Evolutionary conservation across 805 yeast species (phyloP).

Genomic region (Maudiozyma barnettii): DNA sequence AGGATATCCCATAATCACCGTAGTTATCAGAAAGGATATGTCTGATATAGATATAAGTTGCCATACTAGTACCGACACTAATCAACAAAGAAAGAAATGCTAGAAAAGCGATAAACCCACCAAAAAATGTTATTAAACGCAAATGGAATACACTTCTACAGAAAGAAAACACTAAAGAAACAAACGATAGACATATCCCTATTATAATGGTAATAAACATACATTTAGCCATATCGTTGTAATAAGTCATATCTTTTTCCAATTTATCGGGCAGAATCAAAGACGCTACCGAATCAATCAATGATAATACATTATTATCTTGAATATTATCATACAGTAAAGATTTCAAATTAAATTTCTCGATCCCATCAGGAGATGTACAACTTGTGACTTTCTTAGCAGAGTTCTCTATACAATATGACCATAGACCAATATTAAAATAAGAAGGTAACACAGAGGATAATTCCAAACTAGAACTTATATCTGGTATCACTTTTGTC

Average conservation of each 20-base stretch:
- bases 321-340: constrained; percentile 21
- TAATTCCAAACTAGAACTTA: constrained; percentile 11
- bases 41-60: constrained; percentile 42
- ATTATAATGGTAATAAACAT: constrained; percentile 47
- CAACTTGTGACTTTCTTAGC: constrained; percentile 15
- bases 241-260: constrained; percentile 35
- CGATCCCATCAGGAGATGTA: constrained; percentile 24
- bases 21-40: constrained; percentile 42
- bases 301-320: constrained; percentile 15
- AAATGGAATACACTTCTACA: constrained; percentile 31
- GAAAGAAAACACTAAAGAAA: constrained; percentile 32
- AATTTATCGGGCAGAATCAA: constrained; percentile 48
- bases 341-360: constrained; percentile 19
- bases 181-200: constrained; percentile 37
- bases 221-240: constrained; percentile 43
- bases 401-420: constrained; percentile 44
- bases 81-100: constrained; percentile 33
- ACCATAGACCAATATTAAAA: constrained; percentile 51
- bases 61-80: constrained; percentile 54
- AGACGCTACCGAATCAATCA: constrained; percentile 19
- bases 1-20: constrained; percentile 43
- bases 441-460: constrained; percentile 34
- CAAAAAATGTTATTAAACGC: constrained; percentile 39
- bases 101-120: constrained; percentile 37
- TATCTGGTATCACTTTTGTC: constrained; percentile 4